Evolutionary conservation across 2,329 filamentous ascomycete genomes (phyloP).

Genomic region (Leptographium galeiforme): DNA sequence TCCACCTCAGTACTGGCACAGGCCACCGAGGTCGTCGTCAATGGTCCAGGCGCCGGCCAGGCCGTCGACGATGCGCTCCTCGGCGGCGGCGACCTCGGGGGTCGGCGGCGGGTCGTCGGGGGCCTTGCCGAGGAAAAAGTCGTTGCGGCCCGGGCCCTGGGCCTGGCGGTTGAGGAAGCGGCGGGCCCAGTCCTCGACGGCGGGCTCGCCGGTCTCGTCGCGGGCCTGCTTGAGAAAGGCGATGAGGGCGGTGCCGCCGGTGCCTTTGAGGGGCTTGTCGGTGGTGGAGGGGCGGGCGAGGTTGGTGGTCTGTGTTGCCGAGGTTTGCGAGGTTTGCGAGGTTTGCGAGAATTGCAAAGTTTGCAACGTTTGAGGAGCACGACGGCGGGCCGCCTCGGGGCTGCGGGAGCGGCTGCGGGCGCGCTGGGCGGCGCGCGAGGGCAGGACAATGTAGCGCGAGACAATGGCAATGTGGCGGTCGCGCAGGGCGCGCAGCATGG

Average conservation of each 20-base stretch:
- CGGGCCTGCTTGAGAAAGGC: constrained; percentile 93
- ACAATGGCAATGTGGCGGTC: constrained; percentile 97
- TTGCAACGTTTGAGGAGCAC: too few species aligned
- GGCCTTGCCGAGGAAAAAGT: constrained; percentile 46
- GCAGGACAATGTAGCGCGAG: constrained; percentile 85
- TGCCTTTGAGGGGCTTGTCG: constrained; percentile 58
- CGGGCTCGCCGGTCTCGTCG: constrained; percentile 89
- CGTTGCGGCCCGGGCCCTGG: constrained; percentile 33
- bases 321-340: background rate
- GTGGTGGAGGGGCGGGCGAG: constrained; percentile 13
- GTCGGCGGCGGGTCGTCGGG: constrained; percentile 23
- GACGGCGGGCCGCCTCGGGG: constrained; percentile 28
- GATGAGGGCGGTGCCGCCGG: constrained; percentile 85
- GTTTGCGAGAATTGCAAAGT: too few species aligned
- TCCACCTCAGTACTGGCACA: constrained; percentile 35
- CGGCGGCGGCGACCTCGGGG: constrained; percentile 18
- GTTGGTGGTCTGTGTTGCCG: constrained; percentile 3
- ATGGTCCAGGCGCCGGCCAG: constrained; percentile 81
- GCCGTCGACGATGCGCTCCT: constrained; percentile 40
- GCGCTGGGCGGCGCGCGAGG: constrained; percentile 59
- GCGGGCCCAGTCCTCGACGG: constrained; percentile 53
- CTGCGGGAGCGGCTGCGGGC: constrained; percentile 45
- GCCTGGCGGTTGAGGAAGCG: constrained; percentile 42
- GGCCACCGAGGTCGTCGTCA: constrained; percentile 61
- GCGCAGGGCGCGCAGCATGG: constrained; percentile 54